Evolutionary conservation across 2,329 filamentous ascomycete genomes (phyloP).

Genomic region (Hypoxylon sp.): DNA sequence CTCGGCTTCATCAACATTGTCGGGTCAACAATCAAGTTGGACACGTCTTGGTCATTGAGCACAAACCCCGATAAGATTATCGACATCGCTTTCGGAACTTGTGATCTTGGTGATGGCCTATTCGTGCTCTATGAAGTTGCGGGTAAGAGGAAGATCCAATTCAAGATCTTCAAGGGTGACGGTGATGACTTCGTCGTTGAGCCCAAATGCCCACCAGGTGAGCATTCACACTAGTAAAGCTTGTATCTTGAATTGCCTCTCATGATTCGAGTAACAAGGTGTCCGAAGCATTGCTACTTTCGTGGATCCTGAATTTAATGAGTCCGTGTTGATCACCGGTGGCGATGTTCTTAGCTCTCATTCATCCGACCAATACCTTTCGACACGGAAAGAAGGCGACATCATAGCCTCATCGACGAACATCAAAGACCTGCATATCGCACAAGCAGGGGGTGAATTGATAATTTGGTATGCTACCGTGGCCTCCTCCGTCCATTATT

Average conservation of each 20-base stretch:
- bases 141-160: constrained; percentile 2
- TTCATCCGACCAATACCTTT: constrained; percentile 1
- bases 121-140: constrained; percentile 3
- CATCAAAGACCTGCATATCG: background rate
- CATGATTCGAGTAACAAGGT: background rate
- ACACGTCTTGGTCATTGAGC: constrained; percentile 1
- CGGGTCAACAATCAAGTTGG: background rate
- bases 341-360: background rate
- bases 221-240: background rate
- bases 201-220: constrained; percentile 3
- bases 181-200: constrained; percentile 1
- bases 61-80: background rate
- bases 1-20: constrained; percentile 1
- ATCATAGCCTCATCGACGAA: background rate
- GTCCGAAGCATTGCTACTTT: constrained; percentile 4
- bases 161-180: background rate
- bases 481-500: background rate
- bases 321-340: background rate
- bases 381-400: background rate
- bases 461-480: background rate
- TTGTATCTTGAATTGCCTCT: background rate
- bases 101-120: background rate
- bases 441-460: background rate
- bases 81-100: constrained; percentile 1
- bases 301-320: background rate